phyloP scores from a whole-genome alignment of 441 rosid species.

The Hypseocharis bilobata region DNA sequence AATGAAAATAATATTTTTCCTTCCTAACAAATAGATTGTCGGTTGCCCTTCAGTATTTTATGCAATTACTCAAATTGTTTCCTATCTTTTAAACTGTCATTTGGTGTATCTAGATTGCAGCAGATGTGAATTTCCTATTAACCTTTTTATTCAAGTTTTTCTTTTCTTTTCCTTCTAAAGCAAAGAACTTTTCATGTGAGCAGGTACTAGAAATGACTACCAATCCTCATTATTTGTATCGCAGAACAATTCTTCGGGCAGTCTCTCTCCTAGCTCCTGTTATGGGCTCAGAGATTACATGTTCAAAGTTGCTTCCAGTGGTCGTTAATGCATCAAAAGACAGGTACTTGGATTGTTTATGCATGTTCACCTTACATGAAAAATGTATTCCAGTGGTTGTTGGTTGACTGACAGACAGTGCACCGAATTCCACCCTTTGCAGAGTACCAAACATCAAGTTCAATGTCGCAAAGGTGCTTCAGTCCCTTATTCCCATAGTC shows the following conservation, averaged over 20 bases:
- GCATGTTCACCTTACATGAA: too few species aligned
- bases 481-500: conserved; percentile 75
- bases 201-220: neutral
- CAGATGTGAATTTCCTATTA: too few species aligned
- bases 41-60: too few species aligned
- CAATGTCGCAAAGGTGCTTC: conserved; percentile 87
- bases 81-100: too few species aligned
- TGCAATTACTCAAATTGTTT: too few species aligned
- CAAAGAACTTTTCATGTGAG: neutral
- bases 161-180: neutral
- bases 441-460: conserved; percentile 96
- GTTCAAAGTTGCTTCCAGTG: conserved; percentile 70
- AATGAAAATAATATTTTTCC: too few species aligned
- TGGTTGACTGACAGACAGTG: too few species aligned
- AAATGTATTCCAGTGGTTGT: too few species aligned
- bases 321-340: conserved; percentile 76
- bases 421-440: too few species aligned
- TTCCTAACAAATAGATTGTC: too few species aligned
- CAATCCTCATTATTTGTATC: conserved; percentile 77
- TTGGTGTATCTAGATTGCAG: too few species aligned
- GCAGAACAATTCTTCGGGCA: conserved; percentile 81
- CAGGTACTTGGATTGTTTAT: too few species aligned
- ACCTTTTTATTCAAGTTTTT: neutral
- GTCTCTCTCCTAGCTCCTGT: conserved; percentile 85
- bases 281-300: conserved; percentile 77